phyloP scores from a whole-genome alignment of 179 eudicot species.

The Amaranthus tricolor region DNA sequence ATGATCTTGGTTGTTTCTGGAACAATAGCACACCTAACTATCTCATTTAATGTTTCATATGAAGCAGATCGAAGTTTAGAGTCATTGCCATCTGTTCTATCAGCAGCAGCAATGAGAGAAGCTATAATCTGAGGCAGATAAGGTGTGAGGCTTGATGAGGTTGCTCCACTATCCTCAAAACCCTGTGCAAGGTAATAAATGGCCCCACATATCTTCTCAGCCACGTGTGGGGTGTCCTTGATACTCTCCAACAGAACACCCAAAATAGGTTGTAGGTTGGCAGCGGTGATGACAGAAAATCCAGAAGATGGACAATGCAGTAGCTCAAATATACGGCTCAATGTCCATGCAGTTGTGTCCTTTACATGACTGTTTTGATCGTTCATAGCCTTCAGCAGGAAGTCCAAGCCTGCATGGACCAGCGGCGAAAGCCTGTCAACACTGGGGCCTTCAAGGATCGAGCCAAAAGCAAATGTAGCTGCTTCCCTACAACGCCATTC shows the following conservation, averaged over 20 bases:
- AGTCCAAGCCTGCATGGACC: slow-evolving; percentile 63
- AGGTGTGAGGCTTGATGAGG: slow-evolving; percentile 61
- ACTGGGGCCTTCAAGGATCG: slow-evolving; percentile 88
- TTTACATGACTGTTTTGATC: slow-evolving; percentile 81
- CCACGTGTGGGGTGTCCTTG: slow-evolving; percentile 80
- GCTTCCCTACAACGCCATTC: slow-evolving; percentile 95
- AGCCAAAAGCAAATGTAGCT: slow-evolving; percentile 91
- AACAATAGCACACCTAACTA: slow-evolving; percentile 69
- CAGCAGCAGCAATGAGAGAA: slow-evolving; percentile 64
- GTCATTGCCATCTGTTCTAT: slow-evolving; percentile 63
- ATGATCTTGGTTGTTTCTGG: slow-evolving; percentile 56
- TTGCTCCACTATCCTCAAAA: slow-evolving; percentile 61
- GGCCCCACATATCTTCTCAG: slow-evolving; percentile 90
- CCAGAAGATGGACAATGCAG: slow-evolving; percentile 66
- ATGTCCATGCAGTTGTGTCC: slow-evolving; percentile 97
- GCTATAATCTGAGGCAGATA: slow-evolving; percentile 60
- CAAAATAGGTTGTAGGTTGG: slow-evolving; percentile 57
- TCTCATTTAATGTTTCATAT: slow-evolving; percentile 88
- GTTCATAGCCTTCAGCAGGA: slow-evolving; percentile 77
- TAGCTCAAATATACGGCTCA: slow-evolving; percentile 82
- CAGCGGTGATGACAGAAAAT: slow-evolving; percentile 54
- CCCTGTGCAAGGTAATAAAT: slow-evolving; percentile 88
- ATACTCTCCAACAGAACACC: slow-evolving; percentile 64
- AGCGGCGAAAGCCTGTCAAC: slow-evolving; percentile 70
- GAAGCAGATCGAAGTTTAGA: slow-evolving; percentile 74